phyloP scores from a whole-genome alignment of 176 grass and related monocot genomes.

The Carex littledalei region DNA sequence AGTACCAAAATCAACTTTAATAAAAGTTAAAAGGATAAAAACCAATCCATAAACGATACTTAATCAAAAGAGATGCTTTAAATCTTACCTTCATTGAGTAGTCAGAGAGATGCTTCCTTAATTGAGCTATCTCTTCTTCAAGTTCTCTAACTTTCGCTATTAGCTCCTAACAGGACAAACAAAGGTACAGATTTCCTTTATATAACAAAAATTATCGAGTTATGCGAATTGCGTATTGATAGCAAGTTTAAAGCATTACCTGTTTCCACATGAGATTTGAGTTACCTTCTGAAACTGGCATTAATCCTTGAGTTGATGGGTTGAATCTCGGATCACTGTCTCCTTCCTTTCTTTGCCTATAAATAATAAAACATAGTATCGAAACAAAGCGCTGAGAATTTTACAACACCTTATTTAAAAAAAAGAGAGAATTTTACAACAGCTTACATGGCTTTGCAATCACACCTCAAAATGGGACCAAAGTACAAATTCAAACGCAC shows the following conservation, averaged over 20 bases:
- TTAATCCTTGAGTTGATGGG: constrained; percentile 30
- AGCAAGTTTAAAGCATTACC: constrained; percentile 31
- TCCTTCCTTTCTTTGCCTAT: constrained; percentile 57
- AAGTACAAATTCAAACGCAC: background rate
- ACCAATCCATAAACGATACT: background rate
- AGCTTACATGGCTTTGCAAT: background rate
- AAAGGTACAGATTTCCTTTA: background rate
- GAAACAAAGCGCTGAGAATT: background rate
- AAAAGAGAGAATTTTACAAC: background rate
- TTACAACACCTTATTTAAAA: background rate
- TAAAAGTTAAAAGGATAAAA: constrained; percentile 22
- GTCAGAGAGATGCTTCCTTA: constrained; percentile 73
- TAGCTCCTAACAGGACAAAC: constrained; percentile 52
- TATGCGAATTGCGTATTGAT: background rate
- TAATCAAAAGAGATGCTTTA: background rate
- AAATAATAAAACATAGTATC: background rate
- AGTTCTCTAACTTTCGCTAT: constrained; percentile 54
- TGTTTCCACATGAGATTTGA: constrained; percentile 70
- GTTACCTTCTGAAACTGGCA: constrained; percentile 50
- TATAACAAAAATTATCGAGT: background rate
- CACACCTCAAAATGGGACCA: background rate
- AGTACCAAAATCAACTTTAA: constrained; percentile 30
- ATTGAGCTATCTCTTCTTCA: constrained; percentile 78
- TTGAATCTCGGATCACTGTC: constrained; percentile 56
- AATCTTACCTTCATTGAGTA: constrained; percentile 64